Percentiles rank a stretch among this genome's conserved stretches.
Evolutionary conservation across 495 filamentous ascomycete genomes (phyloP).

Genomic region (Recurvomyces mirabilis): DNA sequence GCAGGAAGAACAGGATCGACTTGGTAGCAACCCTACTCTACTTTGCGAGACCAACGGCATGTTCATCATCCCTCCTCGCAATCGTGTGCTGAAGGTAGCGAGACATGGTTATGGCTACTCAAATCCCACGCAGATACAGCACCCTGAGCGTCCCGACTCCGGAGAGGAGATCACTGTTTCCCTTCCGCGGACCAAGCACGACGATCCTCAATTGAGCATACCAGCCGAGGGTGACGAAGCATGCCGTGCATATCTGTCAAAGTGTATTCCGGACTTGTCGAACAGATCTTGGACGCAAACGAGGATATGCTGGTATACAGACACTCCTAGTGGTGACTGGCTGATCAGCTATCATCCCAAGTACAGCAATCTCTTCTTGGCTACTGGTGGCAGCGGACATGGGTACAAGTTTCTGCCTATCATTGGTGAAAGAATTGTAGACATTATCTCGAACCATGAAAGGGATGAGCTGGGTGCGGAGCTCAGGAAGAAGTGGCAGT

Average conservation of each 20-base stretch:
- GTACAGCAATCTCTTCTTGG: constrained; percentile 58
- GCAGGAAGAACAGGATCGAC: constrained; percentile 49
- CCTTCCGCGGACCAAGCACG: constrained; percentile 37
- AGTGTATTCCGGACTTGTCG: constrained; percentile 51
- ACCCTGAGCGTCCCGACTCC: constrained; percentile 26
- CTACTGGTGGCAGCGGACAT: constrained; percentile 78
- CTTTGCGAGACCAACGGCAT: constrained; percentile 70
- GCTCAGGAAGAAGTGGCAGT: constrained; percentile 57
- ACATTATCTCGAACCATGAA: constrained; percentile 48
- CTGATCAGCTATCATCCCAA: constrained; percentile 65
- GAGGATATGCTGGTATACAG: constrained; percentile 83
- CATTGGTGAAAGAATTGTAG: constrained; percentile 65
- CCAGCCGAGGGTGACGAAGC: constrained; percentile 50
- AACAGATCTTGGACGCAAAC: constrained; percentile 55
- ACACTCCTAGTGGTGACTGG: constrained; percentile 64
- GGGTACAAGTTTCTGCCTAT: constrained; percentile 85
- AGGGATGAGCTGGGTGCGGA: constrained; percentile 46
- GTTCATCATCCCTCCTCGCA: constrained; percentile 68
- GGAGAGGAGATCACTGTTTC: constrained; percentile 34
- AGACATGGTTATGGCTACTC: constrained; percentile 73
- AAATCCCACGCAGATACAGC: constrained; percentile 46
- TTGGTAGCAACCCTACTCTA: constrained; percentile 59
- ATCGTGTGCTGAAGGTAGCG: constrained; percentile 67
- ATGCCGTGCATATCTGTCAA: constrained; percentile 48
- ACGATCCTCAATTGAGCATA: constrained; percentile 35